Evolutionary conservation across 495 filamentous ascomycete genomes (phyloP).

Genomic region (Xylaria acuta): DNA sequence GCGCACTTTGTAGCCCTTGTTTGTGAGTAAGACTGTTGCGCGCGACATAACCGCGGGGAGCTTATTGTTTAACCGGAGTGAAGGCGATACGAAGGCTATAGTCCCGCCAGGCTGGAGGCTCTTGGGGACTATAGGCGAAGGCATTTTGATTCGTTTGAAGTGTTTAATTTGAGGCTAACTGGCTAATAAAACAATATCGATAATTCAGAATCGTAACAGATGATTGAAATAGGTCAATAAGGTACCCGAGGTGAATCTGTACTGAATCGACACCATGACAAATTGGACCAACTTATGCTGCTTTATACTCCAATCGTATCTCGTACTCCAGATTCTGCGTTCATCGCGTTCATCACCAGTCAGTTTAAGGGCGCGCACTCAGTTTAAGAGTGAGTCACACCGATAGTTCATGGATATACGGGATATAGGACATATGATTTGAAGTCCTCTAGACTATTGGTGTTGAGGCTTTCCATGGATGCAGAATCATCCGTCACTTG

Average conservation of each 20-base stretch:
- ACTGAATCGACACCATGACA: not conserved
- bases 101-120: slow-evolving; percentile 36
- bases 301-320: not conserved
- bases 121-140: slow-evolving; percentile 29
- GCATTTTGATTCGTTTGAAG: slow-evolving; percentile 13
- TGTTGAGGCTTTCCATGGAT: not conserved
- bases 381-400: slow-evolving; percentile 6
- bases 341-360: not conserved
- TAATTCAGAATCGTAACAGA: not conserved
- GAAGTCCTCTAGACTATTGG: not conserved
- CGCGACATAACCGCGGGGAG: slow-evolving; percentile 30
- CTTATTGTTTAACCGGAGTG: slow-evolving; percentile 34
- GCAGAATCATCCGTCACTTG: not conserved
- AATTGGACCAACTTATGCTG: not conserved
- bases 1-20: slow-evolving; percentile 31
- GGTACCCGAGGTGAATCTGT: not conserved
- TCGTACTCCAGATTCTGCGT: not conserved
- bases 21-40: slow-evolving; percentile 31
- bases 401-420: not conserved
- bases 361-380: not conserved
- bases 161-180: no score
- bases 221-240: not conserved
- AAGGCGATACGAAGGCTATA: slow-evolving; percentile 42
- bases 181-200: not conserved
- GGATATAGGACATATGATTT: not conserved